Evolutionary conservation across 345 rosid species (phyloP).

Genomic region (Camelina laxa): DNA sequence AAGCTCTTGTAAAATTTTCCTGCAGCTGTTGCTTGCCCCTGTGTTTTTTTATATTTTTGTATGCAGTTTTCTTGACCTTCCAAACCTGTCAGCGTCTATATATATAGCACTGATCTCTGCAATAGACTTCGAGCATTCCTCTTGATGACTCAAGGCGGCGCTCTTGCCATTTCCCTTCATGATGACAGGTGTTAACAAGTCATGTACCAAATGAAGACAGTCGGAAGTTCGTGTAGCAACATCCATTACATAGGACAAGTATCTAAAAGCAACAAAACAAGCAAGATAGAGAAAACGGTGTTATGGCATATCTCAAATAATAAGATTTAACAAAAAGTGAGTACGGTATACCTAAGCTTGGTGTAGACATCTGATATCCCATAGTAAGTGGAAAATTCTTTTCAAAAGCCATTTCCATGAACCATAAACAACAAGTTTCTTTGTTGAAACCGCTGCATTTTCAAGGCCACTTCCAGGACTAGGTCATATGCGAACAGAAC

Average conservation of each 20-base stretch:
- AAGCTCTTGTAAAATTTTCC: too few species aligned
- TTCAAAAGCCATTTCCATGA: constrained; percentile 97
- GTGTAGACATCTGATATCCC: constrained; percentile 92
- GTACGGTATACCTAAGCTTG: constrained; percentile 70
- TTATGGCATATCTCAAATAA: constrained; percentile 28
- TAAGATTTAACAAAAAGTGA: constrained; percentile 4
- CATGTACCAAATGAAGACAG: constrained; percentile 85
- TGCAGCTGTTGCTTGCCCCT: too few species aligned
- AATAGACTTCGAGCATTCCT: constrained; percentile 44
- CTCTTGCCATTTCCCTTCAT: constrained; percentile 83
- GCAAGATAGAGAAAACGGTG: constrained; percentile 11
- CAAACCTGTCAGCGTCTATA: too few species aligned
- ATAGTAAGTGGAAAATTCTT: constrained; percentile 88
- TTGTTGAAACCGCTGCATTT: constrained; percentile 85
- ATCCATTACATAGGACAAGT: constrained; percentile 95
- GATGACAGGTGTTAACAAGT: constrained; percentile 76
- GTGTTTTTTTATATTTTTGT: too few species aligned
- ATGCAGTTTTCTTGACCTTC: too few species aligned
- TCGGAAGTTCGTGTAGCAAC: constrained; percentile 98
- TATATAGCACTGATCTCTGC: too few species aligned
- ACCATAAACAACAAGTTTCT: constrained; percentile 78
- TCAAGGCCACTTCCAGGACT: constrained; percentile 89
- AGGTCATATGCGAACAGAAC: constrained; percentile 96
- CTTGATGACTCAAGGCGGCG: constrained; percentile 95
- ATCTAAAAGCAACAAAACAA: constrained; percentile 53